A percentile compares a stretch with the other conserved stretches of the same genome.
These are phyloP conservation scores for Backusella australiensis DNA, from an alignment of 192 early-diverging fungal species.

Conservation along the genomic window DNA sequence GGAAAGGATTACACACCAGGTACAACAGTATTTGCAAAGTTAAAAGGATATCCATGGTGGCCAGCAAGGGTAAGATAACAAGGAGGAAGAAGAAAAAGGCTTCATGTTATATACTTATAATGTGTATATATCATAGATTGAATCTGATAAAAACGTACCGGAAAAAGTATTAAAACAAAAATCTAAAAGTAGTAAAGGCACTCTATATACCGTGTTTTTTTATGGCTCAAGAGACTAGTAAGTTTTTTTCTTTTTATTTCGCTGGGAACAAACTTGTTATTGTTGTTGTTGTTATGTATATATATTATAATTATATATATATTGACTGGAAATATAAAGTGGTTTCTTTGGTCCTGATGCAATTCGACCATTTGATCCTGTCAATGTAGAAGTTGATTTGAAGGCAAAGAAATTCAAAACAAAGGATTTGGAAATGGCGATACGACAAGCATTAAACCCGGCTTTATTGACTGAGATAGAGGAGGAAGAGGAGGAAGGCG, in stretches of 20 bases:
- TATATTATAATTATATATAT: neutral
- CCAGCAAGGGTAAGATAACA: constrained; percentile 51
- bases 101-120: neutral
- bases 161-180: constrained; percentile 36
- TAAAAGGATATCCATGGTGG: constrained; percentile 64
- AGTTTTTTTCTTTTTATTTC: constrained; percentile 3
- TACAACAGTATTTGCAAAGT: constrained; percentile 56
- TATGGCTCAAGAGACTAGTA: constrained; percentile 48
- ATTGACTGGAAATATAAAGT: constrained; percentile 14
- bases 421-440: constrained; percentile 33
- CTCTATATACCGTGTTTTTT: constrained; percentile 39
- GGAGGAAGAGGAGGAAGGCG: constrained; percentile 19
- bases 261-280: too few species aligned
- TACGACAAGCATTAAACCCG: constrained; percentile 35
- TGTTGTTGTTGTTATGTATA: neutral
- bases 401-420: constrained; percentile 40
- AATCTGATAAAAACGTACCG: constrained; percentile 36
- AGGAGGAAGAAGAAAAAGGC: neutral
- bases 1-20: constrained; percentile 41
- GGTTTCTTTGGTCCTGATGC: constrained; percentile 40
- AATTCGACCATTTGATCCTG: constrained; percentile 35
- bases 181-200: constrained; percentile 30
- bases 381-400: constrained; percentile 27
- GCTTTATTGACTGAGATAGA: neutral
- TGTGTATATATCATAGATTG: constrained; percentile 28